Evolutionary conservation across 2,329 filamentous ascomycete genomes (phyloP).

Genomic region (Aureobasidium namibiae): DNA sequence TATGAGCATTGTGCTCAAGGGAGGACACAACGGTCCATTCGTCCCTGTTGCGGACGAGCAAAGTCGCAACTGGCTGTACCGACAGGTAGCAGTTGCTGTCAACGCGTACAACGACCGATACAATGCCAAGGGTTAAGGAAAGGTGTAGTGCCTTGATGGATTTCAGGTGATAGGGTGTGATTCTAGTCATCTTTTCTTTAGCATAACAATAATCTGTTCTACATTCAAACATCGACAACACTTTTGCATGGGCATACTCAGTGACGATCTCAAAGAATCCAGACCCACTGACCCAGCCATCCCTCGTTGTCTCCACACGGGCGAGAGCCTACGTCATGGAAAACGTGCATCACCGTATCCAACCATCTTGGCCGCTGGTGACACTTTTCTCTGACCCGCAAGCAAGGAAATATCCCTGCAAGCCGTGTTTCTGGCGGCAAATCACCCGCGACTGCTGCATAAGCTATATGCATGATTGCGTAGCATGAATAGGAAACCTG

Average conservation of each 20-base stretch:
- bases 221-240: too few species aligned
- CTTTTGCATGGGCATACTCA: too few species aligned
- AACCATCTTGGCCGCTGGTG: not conserved
- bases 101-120: conserved; percentile 62
- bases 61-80: conserved; percentile 57
- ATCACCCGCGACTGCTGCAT: conserved; percentile 2
- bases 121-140: conserved; percentile 48
- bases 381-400: not conserved
- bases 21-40: conserved; percentile 88
- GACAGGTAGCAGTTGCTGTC: conserved; percentile 57
- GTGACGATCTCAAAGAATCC: not conserved
- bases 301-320: not conserved
- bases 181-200: not conserved
- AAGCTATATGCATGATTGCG: conserved; percentile 6
- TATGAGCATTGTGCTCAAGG: conserved; percentile 78
- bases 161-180: not conserved
- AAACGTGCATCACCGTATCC: not conserved
- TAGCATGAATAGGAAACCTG: not conserved
- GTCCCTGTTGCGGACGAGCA: conserved; percentile 89
- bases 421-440: conserved; percentile 1
- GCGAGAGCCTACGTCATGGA: not conserved
- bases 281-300: not conserved
- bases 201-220: not conserved
- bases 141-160: not conserved
- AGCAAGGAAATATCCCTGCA: conserved; percentile 11